phyloP scores from a whole-genome alignment of 768 basidiomycete species.

The Agaricus sinodeliciosus region DNA sequence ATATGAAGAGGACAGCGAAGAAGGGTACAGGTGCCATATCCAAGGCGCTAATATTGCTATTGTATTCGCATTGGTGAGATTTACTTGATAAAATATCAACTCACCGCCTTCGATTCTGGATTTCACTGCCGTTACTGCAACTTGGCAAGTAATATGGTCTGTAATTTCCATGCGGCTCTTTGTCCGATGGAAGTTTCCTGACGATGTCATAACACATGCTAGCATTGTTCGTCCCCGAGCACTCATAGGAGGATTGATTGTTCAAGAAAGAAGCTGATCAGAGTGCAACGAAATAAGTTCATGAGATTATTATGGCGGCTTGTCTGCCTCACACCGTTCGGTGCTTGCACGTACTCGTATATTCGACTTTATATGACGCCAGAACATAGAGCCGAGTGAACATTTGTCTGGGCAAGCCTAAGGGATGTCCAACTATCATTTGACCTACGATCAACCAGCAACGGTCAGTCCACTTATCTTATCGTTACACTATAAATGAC shows the following conservation, averaged over 20 bases:
- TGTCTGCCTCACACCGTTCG: too few species aligned
- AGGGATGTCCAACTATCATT: background rate
- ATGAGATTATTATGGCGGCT: too few species aligned
- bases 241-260: background rate
- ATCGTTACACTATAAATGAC: background rate
- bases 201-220: background rate
- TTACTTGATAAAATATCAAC: background rate
- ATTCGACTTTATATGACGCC: too few species aligned
- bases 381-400: background rate
- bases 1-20: background rate
- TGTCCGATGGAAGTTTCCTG: background rate
- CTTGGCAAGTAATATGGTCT: background rate
- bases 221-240: background rate
- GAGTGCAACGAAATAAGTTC: too few species aligned
- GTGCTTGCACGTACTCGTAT: too few species aligned
- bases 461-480: slow-evolving; percentile 1
- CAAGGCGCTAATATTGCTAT: slow-evolving; percentile 1
- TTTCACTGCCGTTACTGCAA: background rate
- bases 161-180: background rate
- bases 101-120: background rate
- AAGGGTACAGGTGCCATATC: background rate
- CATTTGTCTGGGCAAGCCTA: background rate
- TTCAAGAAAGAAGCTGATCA: background rate
- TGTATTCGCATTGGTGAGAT: background rate
- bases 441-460: background rate